Conservation (phyloP, 306 rosid genomes). For the Nissolia schottii region DNA sequence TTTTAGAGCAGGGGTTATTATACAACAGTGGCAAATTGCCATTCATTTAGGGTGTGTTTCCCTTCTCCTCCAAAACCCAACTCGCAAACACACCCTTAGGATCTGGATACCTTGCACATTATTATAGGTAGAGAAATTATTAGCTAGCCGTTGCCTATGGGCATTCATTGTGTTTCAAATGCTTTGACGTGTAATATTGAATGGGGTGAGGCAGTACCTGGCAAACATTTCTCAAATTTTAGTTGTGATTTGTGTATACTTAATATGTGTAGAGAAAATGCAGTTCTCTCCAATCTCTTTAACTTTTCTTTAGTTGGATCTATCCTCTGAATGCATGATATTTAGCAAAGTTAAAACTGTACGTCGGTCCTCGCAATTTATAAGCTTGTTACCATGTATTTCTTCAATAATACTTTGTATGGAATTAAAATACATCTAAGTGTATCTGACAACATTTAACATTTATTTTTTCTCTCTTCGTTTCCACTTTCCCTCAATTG, state of each 20-base stretch:
- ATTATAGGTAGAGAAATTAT: background rate
- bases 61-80: no score
- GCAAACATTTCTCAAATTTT: background rate
- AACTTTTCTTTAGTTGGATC: background rate
- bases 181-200: background rate
- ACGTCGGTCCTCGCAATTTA: background rate
- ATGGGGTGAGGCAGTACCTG: background rate
- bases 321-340: background rate
- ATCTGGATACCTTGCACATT: no score
- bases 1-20: background rate
- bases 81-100: no score
- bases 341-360: background rate
- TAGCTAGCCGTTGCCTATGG: background rate
- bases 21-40: background rate
- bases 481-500: no score
- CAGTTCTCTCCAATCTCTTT: background rate
- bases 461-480: no score
- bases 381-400: no score
- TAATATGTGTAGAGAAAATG: background rate
- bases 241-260: background rate
- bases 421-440: no score
- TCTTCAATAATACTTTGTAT: no score
- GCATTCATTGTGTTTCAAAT: no score
- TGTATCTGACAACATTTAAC: no score
- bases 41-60: no score